Base-by-base conservation (phyloP, 331 rosid species). In the Rosa hybrid region DNA sequence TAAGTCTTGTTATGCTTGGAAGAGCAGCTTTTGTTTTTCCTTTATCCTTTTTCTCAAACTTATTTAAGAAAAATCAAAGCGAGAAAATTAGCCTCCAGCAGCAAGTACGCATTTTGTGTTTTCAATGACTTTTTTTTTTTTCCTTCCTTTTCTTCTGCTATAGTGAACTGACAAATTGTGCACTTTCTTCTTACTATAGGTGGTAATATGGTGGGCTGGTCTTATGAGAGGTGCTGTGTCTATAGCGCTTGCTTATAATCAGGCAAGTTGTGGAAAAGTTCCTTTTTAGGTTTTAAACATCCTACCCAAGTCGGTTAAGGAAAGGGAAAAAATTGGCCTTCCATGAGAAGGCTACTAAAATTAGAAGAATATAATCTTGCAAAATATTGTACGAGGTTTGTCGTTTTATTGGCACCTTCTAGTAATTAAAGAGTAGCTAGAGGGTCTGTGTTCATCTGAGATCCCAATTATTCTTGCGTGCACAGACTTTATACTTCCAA, bases 201-300 rank as follows among this genome's bases (percentile, higher is more conserved):
- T 96, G 78, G 82, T 90, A 73, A 88, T 93, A 75, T 96, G 99
- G 99, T 93, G 98, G 99, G 99, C 99, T 85, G 99, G 99, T 81
- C 99, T 96, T 80, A 96, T 96, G 98, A 91, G 99, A 88, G 99
- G 99, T 72, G 97, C 99, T 67, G 99, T 96, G 77, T 96, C 99
- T 48, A 90, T 96, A 77, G 99, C 99, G 42, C 97, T 96, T 6
- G 98, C 99, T 65, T 96, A 96, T 83, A 92, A 96, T 91, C 93
- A 96, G 98, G 99, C 91, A 77, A 30, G 84, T 79, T 76, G 62
- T 27, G 60, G 38, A 50, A 71, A 76, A 9, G 54, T 59, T 53
- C 12, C 8, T 14, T 44, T 68, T 20, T 42, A 44, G 53, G 77
- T 27, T 27, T 27, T 27, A 27, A 27, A n/a, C n/a, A n/a, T n/a